These are phyloP conservation scores for Myxozyma mucilagina DNA, from an alignment of 805 yeast genomes.

Conservation along the genomic window DNA sequence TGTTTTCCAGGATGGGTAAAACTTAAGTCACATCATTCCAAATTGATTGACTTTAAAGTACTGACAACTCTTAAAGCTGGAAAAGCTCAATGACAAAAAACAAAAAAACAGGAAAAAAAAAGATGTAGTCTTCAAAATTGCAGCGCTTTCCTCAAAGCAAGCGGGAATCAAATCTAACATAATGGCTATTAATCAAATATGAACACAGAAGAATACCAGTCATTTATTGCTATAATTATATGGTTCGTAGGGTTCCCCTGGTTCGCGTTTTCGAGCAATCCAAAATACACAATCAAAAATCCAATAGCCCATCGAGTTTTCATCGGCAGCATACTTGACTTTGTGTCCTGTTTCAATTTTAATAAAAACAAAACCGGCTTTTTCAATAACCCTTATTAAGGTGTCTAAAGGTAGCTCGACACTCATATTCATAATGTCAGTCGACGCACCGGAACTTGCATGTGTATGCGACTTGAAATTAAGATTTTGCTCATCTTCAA, in stretches of 20 bases:
- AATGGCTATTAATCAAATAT: background rate
- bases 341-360: slow-evolving; percentile 40
- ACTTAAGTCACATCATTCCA: too few species aligned
- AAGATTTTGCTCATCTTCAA: slow-evolving; percentile 37
- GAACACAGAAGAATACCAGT: background rate
- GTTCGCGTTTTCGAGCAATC: slow-evolving; percentile 46
- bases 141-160: too few species aligned
- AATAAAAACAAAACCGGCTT: slow-evolving; percentile 63
- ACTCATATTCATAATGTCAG: slow-evolving; percentile 51
- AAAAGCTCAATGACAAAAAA: too few species aligned
- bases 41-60: too few species aligned
- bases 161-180: too few species aligned
- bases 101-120: too few species aligned
- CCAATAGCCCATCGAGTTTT: slow-evolving; percentile 52
- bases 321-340: slow-evolving; percentile 55
- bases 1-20: too few species aligned
- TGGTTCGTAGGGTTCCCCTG: slow-evolving; percentile 4
- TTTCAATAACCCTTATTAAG: slow-evolving; percentile 50
- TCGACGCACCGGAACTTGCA: background rate
- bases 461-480: background rate
- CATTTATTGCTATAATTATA: background rate
- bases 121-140: too few species aligned
- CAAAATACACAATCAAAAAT: slow-evolving; percentile 60
- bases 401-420: slow-evolving; percentile 72
- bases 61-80: too few species aligned